phyloP scores from a whole-genome alignment of 2,329 filamentous ascomycete species.

The Aspergillus sp. region DNA sequence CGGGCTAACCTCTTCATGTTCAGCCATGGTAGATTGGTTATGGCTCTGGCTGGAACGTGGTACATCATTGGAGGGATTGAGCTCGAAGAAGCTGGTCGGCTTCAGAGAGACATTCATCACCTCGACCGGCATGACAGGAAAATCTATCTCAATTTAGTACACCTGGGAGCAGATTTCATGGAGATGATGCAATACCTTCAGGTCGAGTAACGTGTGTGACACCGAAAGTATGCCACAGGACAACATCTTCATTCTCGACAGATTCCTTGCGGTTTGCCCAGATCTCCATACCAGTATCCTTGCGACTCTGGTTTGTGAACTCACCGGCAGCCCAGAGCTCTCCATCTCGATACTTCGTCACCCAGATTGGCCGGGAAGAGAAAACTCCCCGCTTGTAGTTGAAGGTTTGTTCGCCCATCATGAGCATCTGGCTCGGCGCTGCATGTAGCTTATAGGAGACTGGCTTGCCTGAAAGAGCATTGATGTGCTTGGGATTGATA shows the following conservation, averaged over 20 bases:
- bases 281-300: slow-evolving; percentile 31
- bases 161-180: too few relatives aligned
- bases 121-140: too few relatives aligned
- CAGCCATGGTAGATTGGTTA: too few relatives aligned
- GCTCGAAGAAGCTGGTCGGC: too few relatives aligned
- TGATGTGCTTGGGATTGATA: background rate
- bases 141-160: too few relatives aligned
- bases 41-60: too few relatives aligned
- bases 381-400: slow-evolving; percentile 20
- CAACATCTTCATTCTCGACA: slow-evolving; percentile 19
- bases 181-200: too few relatives aligned
- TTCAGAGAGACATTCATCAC: too few relatives aligned
- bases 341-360: slow-evolving; percentile 28
- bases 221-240: slow-evolving; percentile 2
- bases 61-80: too few relatives aligned
- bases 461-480: slow-evolving; percentile 43
- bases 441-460: slow-evolving; percentile 46
- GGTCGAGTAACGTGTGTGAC: background rate
- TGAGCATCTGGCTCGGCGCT: slow-evolving; percentile 47
- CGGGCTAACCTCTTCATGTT: too few relatives aligned
- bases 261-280: background rate
- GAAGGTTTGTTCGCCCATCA: slow-evolving; percentile 45
- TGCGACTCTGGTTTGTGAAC: slow-evolving; percentile 47
- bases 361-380: background rate
- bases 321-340: slow-evolving; percentile 50